Evolutionary conservation across 805 yeast species (phyloP), one percentile per base, ranked within the genome.

Genomic region (Cyberlindnera mrakii): DNA sequence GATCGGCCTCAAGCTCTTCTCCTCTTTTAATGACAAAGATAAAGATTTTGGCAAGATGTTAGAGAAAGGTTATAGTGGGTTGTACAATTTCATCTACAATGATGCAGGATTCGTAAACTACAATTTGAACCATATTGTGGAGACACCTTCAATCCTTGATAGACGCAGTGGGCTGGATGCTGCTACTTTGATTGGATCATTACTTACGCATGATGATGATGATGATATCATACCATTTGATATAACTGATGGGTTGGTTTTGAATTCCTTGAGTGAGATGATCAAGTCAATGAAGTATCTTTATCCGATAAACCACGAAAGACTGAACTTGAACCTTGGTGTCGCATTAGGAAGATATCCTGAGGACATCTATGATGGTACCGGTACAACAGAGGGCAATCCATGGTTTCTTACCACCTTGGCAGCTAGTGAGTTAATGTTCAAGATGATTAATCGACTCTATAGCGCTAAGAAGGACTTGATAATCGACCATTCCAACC

Each of bases 391-490:
- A 29, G 87, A 82, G 53, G 97, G 96, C 3, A 89, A 90, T 56
- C 97, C 98, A 6, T 90, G 97, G 98, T 88, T 89, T 58, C 74
- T 90, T 45, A 67, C 85, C 3, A 85, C 91, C 1, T 76, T 84
- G 0, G 69, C 84, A 4, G 87, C 86, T 2, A 67, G 86, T 5
- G 86, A 82, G 57, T 51, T 82, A 15, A 57, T 83, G 35, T 82
- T 74, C 61, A 77, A 75, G 54, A 58, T 76, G 45, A 67, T 83
- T 23, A 65, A 65, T 58, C 73, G 73, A 48, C 60, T 73, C 33
- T 63, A 67, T 49, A 52, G 52, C 7, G 48, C 59, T 16, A 53
- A 67, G 37, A 47, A 65, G 25, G 80, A 79, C 57, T 59, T 83
- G 36, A 54, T 70, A 0, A 65, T 78, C 41, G 53, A 35, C 45